These are phyloP conservation scores for Phytophthora boehmeriae DNA, from an alignment of 352 stramenopile genomes.

Conservation along the genomic window DNA sequence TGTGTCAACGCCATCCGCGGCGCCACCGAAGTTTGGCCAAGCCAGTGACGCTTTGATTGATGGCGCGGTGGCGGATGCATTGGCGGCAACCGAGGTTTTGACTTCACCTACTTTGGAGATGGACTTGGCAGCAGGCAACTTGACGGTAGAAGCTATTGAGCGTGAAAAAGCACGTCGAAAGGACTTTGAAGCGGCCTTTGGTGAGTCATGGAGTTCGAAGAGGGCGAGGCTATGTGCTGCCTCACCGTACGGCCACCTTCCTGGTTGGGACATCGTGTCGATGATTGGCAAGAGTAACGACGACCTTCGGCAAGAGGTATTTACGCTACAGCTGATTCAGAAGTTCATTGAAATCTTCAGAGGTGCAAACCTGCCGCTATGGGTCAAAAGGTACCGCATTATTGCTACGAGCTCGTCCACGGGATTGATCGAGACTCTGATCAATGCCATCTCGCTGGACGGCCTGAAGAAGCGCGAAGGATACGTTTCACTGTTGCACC, in stretches of 20 bases:
- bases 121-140: slow-evolving; percentile 55
- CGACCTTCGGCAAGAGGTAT: slow-evolving; percentile 99
- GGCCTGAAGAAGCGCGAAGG: slow-evolving; percentile 97
- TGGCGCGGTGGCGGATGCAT: slow-evolving; percentile 7
- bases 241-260: slow-evolving; percentile 88
- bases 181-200: slow-evolving; percentile 90
- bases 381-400: slow-evolving; percentile 97
- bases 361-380: slow-evolving; percentile 93
- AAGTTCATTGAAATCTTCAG: slow-evolving; percentile 98
- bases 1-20: slow-evolving; percentile 58
- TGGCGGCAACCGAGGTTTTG: slow-evolving; percentile 1
- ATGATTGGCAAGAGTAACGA: slow-evolving; percentile 99
- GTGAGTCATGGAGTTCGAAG: slow-evolving; percentile 96
- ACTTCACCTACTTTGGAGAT: slow-evolving; percentile 52
- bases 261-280: slow-evolving; percentile 94
- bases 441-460: slow-evolving; percentile 98
- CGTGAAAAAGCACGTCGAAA: slow-evolving; percentile 81
- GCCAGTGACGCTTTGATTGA: slow-evolving; percentile 19
- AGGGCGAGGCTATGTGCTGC: slow-evolving; percentile 86
- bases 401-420: slow-evolving; percentile 95
- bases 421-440: slow-evolving; percentile 98
- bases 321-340: slow-evolving; percentile 98
- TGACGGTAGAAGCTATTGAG: slow-evolving; percentile 82
- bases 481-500: slow-evolving; percentile 92
- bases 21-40: slow-evolving; percentile 33